These are phyloP conservation scores for Rhinocladiella similis DNA, from an alignment of 2,329 filamentous ascomycete genomes.

Conservation along the genomic window DNA sequence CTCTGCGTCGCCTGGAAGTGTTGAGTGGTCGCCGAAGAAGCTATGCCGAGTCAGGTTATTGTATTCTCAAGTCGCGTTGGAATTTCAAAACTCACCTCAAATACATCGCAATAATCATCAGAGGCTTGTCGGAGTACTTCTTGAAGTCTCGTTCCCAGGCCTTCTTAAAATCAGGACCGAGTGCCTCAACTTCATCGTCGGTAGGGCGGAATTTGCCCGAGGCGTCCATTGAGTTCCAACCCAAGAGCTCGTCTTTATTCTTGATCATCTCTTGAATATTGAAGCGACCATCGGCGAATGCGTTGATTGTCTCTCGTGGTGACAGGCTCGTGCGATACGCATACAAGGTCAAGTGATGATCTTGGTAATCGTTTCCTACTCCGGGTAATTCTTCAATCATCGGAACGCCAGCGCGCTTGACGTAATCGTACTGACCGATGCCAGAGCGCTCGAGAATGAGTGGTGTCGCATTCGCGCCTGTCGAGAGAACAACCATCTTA, in stretches of 20 bases:
- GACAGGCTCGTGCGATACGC: no score
- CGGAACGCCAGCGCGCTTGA: slow-evolving; percentile 36
- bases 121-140: slow-evolving; percentile 41
- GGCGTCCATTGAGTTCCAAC: slow-evolving; percentile 61
- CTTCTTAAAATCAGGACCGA: slow-evolving; percentile 55
- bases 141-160: slow-evolving; percentile 60
- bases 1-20: slow-evolving; percentile 36
- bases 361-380: no score
- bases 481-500: no score
- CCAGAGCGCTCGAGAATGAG: no score
- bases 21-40: slow-evolving; percentile 9
- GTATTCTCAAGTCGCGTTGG: slow-evolving; percentile 6
- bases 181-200: slow-evolving; percentile 50
- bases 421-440: no score
- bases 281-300: slow-evolving; percentile 19
- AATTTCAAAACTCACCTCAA: slow-evolving; percentile 7
- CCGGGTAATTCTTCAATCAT: slow-evolving; percentile 35
- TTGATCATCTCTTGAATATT: slow-evolving; percentile 37
- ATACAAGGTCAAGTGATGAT: no score
- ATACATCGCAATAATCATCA: slow-evolving; percentile 29
- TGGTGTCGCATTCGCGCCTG: no score
- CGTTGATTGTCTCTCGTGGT: slow-evolving; percentile 17
- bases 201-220: slow-evolving; percentile 58
- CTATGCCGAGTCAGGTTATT: slow-evolving; percentile 25
- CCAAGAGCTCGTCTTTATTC: slow-evolving; percentile 41